Base-by-base conservation (phyloP, 1,139 yeast species). In the Meyerozyma athensensis region DNA sequence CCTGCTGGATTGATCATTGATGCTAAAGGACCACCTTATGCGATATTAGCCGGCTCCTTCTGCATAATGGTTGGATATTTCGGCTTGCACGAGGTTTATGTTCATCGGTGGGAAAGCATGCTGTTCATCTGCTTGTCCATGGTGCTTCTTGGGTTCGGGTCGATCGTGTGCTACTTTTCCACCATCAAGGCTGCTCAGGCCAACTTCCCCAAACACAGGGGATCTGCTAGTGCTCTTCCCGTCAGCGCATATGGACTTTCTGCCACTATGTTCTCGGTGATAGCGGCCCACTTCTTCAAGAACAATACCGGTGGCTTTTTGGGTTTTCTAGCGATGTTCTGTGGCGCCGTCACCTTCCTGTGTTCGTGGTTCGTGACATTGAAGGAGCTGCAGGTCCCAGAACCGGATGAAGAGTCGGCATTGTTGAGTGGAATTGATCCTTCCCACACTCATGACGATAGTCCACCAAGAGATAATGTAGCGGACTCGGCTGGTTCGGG, bases 1-100 rank as follows among this genome's bases (percentile, higher is more conserved):
- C 73, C 83, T 0, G 87, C 83, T 1, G 92, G 94, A 0, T 52
- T 80, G 22, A 50, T 81, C 20, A 81, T 81, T 31, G 92, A 83
- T 52, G 64, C 56, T 33, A 62, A 61, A 35, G 86, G 86, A 0
- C 81, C 86, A 0, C 72, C 63, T 35, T 34, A 53, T 6, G 71
- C 86, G 5, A 69, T 77, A 17, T 52, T 74, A 3, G 35, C 76
- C 8, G 90, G 90, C 0, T 72, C 86, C 0, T 4, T 72, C 1
- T 49, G 69, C 7, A 63, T 80, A 19, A 65, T 76, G 35, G 26
- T 65, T 3, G 82, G 55, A 2, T 70, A 68, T 48, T 62, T 52
- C 33, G 55, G 64, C 2, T 45, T 68, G 39, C 58, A 60, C 48
- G 43, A 49, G 19, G 56, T 67, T n/a, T 70, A 65, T 43, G 46